Evolutionary conservation across 192 early-diverging fungal species (phyloP).

Genomic region (Coemansia sp.): DNA sequence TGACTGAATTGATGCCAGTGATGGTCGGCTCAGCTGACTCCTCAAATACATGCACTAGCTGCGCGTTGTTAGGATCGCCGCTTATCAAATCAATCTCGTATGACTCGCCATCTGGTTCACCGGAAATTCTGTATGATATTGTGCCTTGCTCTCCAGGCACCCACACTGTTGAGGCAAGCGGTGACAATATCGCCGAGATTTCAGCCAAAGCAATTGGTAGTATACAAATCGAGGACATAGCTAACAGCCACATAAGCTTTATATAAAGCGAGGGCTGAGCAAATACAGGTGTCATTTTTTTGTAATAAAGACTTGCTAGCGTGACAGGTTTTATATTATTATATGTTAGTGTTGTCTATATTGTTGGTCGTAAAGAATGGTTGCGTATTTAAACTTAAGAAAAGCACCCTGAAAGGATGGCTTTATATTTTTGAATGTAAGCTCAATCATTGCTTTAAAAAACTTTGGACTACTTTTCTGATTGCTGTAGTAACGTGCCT

Average conservation of each 20-base stretch:
- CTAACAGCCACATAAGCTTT: background rate
- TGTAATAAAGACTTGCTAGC: background rate
- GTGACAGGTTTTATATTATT: background rate
- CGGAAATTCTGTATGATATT: conserved; percentile 20
- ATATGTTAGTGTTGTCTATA: too few species aligned
- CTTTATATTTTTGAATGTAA: background rate
- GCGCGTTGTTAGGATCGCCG: conserved; percentile 28
- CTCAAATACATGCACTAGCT: conserved; percentile 29
- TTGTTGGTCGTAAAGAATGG: background rate
- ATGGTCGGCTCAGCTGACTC: conserved; percentile 9
- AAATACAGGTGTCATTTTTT: background rate
- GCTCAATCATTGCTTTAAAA: background rate
- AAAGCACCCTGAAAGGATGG: background rate
- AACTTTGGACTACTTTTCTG: background rate
- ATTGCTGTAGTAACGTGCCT: background rate
- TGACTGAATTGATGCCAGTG: conserved; percentile 24
- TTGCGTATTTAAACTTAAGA: background rate
- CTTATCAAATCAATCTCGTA: conserved; percentile 32
- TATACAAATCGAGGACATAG: background rate
- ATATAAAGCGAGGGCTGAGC: background rate
- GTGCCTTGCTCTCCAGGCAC: background rate
- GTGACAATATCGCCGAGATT: background rate
- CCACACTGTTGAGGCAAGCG: background rate
- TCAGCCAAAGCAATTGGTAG: background rate
- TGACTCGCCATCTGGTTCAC: conserved; percentile 9